A percentile compares a stretch with the other conserved stretches of the same genome.
Evolutionary conservation across 2,329 filamentous ascomycete genomes (phyloP).

Genomic region (Cercospora brassicicola): DNA sequence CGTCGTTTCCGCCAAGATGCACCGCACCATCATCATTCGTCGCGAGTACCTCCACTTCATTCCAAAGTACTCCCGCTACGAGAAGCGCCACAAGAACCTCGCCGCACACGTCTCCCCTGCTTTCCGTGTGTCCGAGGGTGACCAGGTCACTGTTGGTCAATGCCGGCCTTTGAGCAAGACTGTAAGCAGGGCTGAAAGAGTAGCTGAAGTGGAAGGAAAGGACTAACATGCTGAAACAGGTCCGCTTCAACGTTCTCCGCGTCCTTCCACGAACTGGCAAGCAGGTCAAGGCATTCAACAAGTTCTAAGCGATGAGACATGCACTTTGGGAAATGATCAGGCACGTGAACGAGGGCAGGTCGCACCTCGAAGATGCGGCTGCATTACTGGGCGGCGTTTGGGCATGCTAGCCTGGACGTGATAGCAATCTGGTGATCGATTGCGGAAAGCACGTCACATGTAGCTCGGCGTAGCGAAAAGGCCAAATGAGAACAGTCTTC

Average conservation of each 20-base stretch:
- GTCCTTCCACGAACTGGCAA: conserved; percentile 97
- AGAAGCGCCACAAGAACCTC: conserved; percentile 99
- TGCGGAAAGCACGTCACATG: conserved; percentile 14
- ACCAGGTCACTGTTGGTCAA: conserved; percentile 98
- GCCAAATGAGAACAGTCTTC: conserved; percentile 30
- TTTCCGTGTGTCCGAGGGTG: conserved; percentile 99
- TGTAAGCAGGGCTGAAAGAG: conserved; percentile 61
- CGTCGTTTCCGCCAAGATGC: conserved; percentile 99
- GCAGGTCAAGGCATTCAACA: conserved; percentile 95
- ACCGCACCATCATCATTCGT: conserved; percentile 98
- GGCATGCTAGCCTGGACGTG: conserved; percentile 22
- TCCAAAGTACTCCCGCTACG: conserved; percentile 99
- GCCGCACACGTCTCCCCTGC: conserved; percentile 97
- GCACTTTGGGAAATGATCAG: conserved; percentile 24
- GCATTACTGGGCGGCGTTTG: conserved; percentile 31
- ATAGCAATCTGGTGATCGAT: conserved; percentile 16
- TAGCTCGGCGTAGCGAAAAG: conserved; percentile 31
- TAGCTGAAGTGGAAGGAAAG: conserved; percentile 3
- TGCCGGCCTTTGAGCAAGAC: conserved; percentile 99
- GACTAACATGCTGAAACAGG: conserved; percentile 53
- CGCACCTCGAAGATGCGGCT: conserved; percentile 22
- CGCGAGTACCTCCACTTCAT: conserved; percentile 99
- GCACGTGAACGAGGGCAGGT: conserved; percentile 16
- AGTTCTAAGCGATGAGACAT: conserved; percentile 69
- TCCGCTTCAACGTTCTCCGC: conserved; percentile 99